Conservation (phyloP, 768 basidiomycete genomes). For the Fomitopsis serialis region DNA sequence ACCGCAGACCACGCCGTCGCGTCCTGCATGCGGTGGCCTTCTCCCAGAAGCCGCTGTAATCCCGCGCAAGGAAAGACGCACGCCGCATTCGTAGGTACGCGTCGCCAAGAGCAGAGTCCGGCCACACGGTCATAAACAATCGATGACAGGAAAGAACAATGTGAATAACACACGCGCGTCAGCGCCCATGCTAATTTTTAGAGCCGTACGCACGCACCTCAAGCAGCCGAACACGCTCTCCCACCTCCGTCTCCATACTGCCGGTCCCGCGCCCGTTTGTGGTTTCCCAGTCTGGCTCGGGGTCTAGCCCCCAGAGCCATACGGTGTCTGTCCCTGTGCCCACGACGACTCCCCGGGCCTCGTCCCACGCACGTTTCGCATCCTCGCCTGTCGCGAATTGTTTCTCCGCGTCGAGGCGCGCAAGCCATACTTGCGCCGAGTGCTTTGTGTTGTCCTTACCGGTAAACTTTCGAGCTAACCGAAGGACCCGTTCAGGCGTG, state of each 20-base stretch:
- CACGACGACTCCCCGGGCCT: constrained; percentile 36
- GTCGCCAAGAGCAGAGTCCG: neutral
- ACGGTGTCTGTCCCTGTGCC: constrained; percentile 32
- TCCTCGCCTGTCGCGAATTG: constrained; percentile 16
- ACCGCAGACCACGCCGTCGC: constrained; percentile 30
- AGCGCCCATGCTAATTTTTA: neutral
- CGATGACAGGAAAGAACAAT: neutral
- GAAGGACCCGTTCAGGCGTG: constrained; percentile 28
- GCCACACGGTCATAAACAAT: neutral
- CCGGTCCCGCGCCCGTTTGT: constrained; percentile 1
- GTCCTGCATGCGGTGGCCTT: constrained; percentile 38
- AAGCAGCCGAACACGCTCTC: constrained; percentile 13
- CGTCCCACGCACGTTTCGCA: constrained; percentile 33
- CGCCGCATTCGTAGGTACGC: neutral
- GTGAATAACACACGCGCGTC: neutral
- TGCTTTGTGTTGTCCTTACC: constrained; percentile 17
- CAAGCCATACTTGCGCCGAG: constrained; percentile 46
- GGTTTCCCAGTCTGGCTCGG: neutral
- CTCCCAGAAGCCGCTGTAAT: constrained; percentile 27
- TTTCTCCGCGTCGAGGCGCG: constrained; percentile 42
- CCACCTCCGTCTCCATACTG: constrained; percentile 1
- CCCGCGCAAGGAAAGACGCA: constrained; percentile 1
- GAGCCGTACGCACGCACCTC: constrained; percentile 19
- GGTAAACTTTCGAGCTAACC: constrained; percentile 43
- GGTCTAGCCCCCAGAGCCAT: constrained; percentile 52